Conservation (phyloP, 495 filamentous ascomycete genomes). For the Penicillium silybi region DNA sequence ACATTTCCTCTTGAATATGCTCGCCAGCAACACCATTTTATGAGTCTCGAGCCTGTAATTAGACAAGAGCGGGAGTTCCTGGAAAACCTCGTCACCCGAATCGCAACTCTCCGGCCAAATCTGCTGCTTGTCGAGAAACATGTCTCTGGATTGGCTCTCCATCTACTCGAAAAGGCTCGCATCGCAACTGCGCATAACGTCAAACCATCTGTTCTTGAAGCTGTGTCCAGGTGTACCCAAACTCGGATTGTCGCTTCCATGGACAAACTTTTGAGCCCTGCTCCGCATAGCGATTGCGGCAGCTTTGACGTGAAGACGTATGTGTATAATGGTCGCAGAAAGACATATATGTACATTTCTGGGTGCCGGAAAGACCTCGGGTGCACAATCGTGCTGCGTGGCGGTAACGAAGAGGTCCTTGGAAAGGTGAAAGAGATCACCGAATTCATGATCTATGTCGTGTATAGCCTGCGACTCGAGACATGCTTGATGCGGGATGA, state of each 20-base stretch:
- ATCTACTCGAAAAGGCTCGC: conserved; percentile 79
- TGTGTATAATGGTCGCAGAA: conserved; percentile 74
- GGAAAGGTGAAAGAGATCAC: conserved; percentile 86
- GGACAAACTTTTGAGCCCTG: conserved; percentile 83
- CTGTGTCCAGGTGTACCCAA: conserved; percentile 85
- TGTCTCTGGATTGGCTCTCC: conserved; percentile 84
- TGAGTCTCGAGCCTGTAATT: conserved; percentile 96
- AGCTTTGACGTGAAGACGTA: conserved; percentile 96
- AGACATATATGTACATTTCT: conserved; percentile 93
- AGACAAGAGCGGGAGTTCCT: conserved; percentile 95
- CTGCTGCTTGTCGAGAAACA: conserved; percentile 85
- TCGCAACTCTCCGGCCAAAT: conserved; percentile 76
- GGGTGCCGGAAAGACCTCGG: conserved; percentile 90
- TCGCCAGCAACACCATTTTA: conserved; percentile 91
- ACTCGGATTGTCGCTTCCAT: conserved; percentile 91
- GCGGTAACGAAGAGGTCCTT: conserved; percentile 65
- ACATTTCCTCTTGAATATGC: conserved; percentile 96
- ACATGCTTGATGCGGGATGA: conserved; percentile 96
- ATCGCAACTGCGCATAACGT: conserved; percentile 95
- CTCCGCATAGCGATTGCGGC: conserved; percentile 73
- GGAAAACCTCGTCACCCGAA: conserved; percentile 87
- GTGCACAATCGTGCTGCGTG: conserved; percentile 92
- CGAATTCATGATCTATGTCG: conserved; percentile 98
- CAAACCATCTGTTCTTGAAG: conserved; percentile 90
- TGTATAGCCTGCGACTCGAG: conserved; percentile 95